phyloP scores from a whole-genome alignment of 208 protist genomes.

The Leishmania mexicana region DNA sequence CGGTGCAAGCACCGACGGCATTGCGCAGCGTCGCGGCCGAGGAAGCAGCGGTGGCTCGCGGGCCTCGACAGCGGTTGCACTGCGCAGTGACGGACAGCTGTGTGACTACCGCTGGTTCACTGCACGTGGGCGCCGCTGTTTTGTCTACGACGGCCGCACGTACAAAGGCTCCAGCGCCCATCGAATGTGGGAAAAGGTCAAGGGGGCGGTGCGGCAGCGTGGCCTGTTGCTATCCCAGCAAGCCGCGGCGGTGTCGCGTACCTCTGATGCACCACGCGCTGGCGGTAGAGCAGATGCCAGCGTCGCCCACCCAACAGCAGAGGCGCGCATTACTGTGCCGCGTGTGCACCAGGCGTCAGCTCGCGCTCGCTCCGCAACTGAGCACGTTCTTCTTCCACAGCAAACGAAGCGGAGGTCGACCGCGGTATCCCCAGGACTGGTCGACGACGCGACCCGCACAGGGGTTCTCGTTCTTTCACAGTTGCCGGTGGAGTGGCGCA shows the following conservation, averaged over 20 bases:
- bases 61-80: slow-evolving; percentile 13
- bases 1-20: not conserved
- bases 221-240: not conserved
- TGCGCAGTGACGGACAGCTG: slow-evolving; percentile 44
- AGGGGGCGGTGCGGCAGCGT: slow-evolving; percentile 10
- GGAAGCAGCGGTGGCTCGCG: not conserved
- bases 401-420: not conserved
- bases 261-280: not conserved
- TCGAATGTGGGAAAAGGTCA: slow-evolving; percentile 71
- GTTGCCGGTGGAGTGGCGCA: slow-evolving; percentile 12
- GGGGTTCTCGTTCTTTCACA: not conserved
- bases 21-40: not conserved
- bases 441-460: not conserved
- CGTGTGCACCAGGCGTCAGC: slow-evolving; percentile 4
- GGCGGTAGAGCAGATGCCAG: not conserved
- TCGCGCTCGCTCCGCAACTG: slow-evolving; percentile 9
- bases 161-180: slow-evolving; percentile 69
- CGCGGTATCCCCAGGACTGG: not conserved
- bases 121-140: slow-evolving; percentile 46
- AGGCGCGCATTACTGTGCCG: not conserved
- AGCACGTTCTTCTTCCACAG: not conserved
- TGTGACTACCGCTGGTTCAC: slow-evolving; percentile 70
- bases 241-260: not conserved
- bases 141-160: slow-evolving; percentile 67
- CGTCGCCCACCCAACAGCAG: not conserved